Conservation (phyloP, 2,329 filamentous ascomycete genomes). For the Cladosporium velox region DNA sequence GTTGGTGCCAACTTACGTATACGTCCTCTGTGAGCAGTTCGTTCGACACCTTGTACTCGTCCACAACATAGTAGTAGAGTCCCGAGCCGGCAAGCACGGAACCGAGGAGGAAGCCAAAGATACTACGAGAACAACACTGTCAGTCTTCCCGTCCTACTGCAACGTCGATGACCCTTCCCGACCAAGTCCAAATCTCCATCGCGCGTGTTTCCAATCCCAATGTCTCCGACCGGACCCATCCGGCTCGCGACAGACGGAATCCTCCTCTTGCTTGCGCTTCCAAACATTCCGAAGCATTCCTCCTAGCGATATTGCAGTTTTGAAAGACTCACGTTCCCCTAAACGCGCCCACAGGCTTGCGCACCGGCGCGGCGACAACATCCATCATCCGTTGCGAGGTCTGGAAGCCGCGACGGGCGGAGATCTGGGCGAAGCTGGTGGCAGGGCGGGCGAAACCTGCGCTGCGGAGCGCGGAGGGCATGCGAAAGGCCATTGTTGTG, state of each 20-base stretch:
- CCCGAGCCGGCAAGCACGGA: constrained; percentile 74
- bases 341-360: constrained; percentile 70
- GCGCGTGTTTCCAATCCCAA: neutral
- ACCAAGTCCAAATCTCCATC: neutral
- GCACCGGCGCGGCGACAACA: constrained; percentile 47
- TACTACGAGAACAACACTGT: constrained; percentile 51
- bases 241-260: constrained; percentile 1
- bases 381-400: constrained; percentile 31
- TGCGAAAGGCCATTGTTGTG: constrained; percentile 47
- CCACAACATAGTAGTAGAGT: constrained; percentile 89
- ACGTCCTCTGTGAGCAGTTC: constrained; percentile 94
- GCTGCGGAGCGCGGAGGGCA: constrained; percentile 44
- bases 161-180: neutral
- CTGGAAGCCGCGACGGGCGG: constrained; percentile 39
- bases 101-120: constrained; percentile 90
- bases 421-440: neutral
- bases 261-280: constrained; percentile 14
- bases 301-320: neutral
- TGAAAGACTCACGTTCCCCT: constrained; percentile 64
- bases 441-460: constrained; percentile 25
- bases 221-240: neutral
- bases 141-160: neutral
- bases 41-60: constrained; percentile 92
- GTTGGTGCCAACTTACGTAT: constrained; percentile 68
- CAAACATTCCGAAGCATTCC: neutral